Conservation (phyloP, 176 grass and related monocot species). For the Zoysia japonica region DNA sequence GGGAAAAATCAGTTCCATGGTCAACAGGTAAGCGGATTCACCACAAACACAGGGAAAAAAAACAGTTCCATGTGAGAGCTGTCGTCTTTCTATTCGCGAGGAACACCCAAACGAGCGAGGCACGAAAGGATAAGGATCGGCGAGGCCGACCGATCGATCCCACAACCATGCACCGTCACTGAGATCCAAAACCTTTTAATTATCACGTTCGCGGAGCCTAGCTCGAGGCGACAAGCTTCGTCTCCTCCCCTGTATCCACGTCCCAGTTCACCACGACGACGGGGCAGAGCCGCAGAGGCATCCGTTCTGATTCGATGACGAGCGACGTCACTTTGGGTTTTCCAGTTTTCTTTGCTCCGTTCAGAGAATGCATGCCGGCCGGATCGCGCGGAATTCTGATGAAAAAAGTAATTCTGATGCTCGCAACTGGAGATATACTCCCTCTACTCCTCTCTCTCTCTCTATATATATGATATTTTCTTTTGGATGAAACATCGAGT, state of each 20-base stretch:
- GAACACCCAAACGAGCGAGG: neutral
- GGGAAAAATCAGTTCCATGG: neutral
- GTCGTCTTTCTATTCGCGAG: conserved; percentile 7
- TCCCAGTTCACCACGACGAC: conserved; percentile 22
- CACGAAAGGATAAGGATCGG: conserved; percentile 31
- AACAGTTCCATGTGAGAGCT: neutral
- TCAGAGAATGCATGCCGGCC: neutral
- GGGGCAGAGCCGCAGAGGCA: neutral
- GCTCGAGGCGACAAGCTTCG: conserved; percentile 9
- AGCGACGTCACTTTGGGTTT: neutral
- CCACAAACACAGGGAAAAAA: neutral
- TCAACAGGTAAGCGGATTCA: neutral
- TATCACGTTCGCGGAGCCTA: neutral
- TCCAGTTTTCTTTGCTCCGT: neutral
- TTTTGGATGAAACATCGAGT: neutral
- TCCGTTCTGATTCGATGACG: conserved; percentile 14
- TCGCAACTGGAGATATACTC: neutral
- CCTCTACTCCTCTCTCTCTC: no score
- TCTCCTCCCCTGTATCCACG: conserved; percentile 5
- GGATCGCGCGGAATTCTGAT: neutral
- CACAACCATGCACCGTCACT: neutral
- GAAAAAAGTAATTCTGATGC: neutral
- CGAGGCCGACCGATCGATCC: neutral
- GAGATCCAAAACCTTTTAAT: conserved; percentile 2
- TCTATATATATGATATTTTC: neutral